These are phyloP conservation scores for Aspergillus steynii DNA, from an alignment of 495 filamentous ascomycete genomes.

Conservation along the genomic window DNA sequence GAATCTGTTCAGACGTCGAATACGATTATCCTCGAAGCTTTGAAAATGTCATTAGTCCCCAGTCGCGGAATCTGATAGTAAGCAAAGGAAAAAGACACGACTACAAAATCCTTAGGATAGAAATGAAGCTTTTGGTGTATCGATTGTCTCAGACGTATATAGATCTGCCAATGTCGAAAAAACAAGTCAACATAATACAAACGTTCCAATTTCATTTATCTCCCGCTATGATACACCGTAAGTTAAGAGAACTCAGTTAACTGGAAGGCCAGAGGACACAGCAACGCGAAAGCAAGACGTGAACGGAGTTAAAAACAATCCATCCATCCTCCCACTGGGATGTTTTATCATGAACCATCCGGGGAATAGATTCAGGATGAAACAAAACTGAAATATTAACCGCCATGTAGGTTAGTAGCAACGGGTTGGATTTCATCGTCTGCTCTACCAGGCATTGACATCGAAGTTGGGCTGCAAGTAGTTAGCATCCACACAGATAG, in stretches of 20 bases:
- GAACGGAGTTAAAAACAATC: not conserved
- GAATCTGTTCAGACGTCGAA: too few relatives aligned
- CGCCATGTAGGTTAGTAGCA: not conserved
- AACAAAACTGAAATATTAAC: not conserved
- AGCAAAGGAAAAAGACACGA: too few relatives aligned
- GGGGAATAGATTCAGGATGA: not conserved
- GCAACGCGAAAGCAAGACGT: not conserved
- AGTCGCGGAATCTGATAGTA: too few relatives aligned
- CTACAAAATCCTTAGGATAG: too few relatives aligned
- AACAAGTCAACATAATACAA: not conserved
- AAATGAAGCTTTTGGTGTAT: not conserved
- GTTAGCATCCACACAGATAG: conserved; percentile 14
- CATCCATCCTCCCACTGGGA: not conserved
- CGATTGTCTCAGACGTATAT: not conserved
- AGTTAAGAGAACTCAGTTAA: not conserved
- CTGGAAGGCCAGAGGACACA: not conserved
- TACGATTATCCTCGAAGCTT: too few relatives aligned
- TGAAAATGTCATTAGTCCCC: too few relatives aligned
- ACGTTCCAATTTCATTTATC: conserved; percentile 1
- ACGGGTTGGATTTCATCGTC: not conserved
- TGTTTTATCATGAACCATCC: not conserved
- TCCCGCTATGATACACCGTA: conserved; percentile 15
- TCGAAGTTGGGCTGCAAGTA: conserved; percentile 70
- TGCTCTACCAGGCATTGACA: conserved; percentile 67
- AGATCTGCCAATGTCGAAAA: not conserved